phyloP scores from a whole-genome alignment of 1,284 basidiomycete genomes.

The Leccinum subatratum region DNA sequence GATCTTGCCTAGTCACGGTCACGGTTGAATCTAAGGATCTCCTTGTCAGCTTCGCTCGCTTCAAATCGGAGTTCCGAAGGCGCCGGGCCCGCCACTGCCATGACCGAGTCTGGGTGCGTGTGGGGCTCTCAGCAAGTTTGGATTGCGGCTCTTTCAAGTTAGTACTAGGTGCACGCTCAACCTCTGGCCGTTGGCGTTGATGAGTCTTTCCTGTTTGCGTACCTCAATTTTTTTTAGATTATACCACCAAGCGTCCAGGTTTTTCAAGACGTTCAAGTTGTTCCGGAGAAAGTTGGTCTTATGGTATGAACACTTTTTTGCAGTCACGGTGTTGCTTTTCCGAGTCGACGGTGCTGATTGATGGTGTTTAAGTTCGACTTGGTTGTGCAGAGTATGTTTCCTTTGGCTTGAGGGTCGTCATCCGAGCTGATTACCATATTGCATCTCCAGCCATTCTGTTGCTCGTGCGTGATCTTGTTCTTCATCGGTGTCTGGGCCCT shows the following conservation, averaged over 20 bases:
- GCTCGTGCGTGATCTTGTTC: constrained; percentile 74
- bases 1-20: constrained; percentile 66
- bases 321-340: neutral
- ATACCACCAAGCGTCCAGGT: constrained; percentile 83
- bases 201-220: too few relatives aligned
- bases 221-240: neutral
- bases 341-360: constrained; percentile 2
- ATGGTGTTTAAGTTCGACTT: constrained; percentile 60
- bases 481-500: constrained; percentile 82
- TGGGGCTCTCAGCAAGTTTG: too few relatives aligned
- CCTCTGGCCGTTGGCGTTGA: too few relatives aligned
- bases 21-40: too few relatives aligned
- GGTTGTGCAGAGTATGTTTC: constrained; percentile 75
- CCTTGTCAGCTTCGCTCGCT: too few relatives aligned
- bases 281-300: constrained; percentile 85
- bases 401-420: neutral
- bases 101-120: too few relatives aligned
- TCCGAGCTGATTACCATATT: constrained; percentile 15
- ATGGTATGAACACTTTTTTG: constrained; percentile 44
- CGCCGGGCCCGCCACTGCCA: too few relatives aligned
- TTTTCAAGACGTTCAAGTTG: constrained; percentile 79
- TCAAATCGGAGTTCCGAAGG: too few relatives aligned
- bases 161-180: too few relatives aligned
- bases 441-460: constrained; percentile 64
- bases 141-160: too few relatives aligned